These are phyloP conservation scores for Hermanozyma aechmeae DNA, from an alignment of 805 yeast genomes.

Conservation along the genomic window DNA sequence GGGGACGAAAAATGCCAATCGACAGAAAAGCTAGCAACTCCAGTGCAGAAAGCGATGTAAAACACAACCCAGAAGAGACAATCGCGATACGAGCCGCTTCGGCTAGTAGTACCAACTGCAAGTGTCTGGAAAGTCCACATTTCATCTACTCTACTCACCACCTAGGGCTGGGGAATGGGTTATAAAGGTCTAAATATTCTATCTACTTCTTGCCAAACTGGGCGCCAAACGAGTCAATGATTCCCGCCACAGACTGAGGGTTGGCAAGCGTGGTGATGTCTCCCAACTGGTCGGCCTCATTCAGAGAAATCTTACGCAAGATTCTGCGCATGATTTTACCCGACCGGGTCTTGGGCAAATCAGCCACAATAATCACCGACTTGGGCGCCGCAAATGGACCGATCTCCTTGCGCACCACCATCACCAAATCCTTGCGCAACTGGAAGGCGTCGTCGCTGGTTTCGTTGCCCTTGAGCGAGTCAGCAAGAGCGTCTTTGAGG, in stretches of 20 bases:
- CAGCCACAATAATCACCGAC: constrained; percentile 60
- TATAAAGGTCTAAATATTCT: background rate
- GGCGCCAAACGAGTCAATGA: constrained; percentile 39
- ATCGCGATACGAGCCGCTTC: background rate
- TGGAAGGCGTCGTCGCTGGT: constrained; percentile 38
- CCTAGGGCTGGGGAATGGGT: no score
- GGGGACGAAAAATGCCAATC: no score
- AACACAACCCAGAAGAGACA: background rate
- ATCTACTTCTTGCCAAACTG: constrained; percentile 34
- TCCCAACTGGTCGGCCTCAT: constrained; percentile 75
- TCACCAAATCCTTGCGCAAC: constrained; percentile 52
- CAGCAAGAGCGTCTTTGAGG: constrained; percentile 42
- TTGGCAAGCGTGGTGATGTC: constrained; percentile 72
- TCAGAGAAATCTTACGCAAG: constrained; percentile 64
- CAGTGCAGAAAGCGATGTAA: background rate
- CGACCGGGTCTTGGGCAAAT: constrained; percentile 78
- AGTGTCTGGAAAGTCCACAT: background rate
- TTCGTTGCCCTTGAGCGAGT: constrained; percentile 17
- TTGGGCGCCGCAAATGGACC: constrained; percentile 88
- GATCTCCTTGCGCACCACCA: constrained; percentile 69
- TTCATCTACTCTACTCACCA: background rate
- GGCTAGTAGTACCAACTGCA: background rate
- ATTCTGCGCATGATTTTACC: constrained; percentile 86
- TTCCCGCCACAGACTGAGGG: constrained; percentile 62
- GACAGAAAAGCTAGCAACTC: background rate